Percentiles rank a stretch among this genome's conserved stretches.
These are phyloP conservation scores for Globisporangium ultimum DNA, from an alignment of 352 stramenopile genomes.

Conservation along the genomic window DNA sequence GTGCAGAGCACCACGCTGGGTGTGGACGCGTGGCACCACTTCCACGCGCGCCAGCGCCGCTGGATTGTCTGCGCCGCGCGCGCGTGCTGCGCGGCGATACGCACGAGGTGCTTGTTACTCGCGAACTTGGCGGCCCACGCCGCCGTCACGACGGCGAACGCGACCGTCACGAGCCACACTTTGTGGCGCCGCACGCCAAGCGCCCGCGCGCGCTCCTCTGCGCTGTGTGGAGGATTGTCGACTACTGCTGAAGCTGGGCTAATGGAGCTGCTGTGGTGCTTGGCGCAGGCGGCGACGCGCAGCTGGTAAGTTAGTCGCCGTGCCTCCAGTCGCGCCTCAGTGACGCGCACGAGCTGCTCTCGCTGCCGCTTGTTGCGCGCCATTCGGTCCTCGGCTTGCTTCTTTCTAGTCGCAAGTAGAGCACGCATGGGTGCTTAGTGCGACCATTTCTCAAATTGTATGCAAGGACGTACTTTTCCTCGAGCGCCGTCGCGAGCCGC, in stretches of 20 bases:
- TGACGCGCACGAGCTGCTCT: slow-evolving; percentile 35
- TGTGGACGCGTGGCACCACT: slow-evolving; percentile 55
- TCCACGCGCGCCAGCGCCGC: slow-evolving; percentile 55
- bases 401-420: slow-evolving; percentile 43
- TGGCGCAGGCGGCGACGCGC: slow-evolving; percentile 10
- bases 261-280: no score
- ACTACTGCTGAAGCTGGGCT: neutral
- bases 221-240: slow-evolving; percentile 15
- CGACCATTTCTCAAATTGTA: neutral
- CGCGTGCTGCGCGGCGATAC: slow-evolving; percentile 30
- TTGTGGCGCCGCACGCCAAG: slow-evolving; percentile 34
- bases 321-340: slow-evolving; percentile 31
- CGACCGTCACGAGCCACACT: slow-evolving; percentile 47
- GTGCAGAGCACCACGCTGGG: slow-evolving; percentile 62
- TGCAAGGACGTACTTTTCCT: slow-evolving; percentile 23
- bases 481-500: slow-evolving; percentile 16
- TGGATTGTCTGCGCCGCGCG: slow-evolving; percentile 46
- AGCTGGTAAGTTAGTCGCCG: slow-evolving; percentile 38
- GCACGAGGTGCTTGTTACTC: slow-evolving; percentile 27
- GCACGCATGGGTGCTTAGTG: no score
- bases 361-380: slow-evolving; percentile 39
- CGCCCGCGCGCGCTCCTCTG: slow-evolving; percentile 29
- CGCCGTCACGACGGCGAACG: slow-evolving; percentile 33
- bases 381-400: slow-evolving; percentile 48
- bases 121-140: slow-evolving; percentile 32